Evolutionary conservation across 225 moss, liverwort and hornwort genomes (phyloP).

Genomic region (Bryum argenteum): DNA sequence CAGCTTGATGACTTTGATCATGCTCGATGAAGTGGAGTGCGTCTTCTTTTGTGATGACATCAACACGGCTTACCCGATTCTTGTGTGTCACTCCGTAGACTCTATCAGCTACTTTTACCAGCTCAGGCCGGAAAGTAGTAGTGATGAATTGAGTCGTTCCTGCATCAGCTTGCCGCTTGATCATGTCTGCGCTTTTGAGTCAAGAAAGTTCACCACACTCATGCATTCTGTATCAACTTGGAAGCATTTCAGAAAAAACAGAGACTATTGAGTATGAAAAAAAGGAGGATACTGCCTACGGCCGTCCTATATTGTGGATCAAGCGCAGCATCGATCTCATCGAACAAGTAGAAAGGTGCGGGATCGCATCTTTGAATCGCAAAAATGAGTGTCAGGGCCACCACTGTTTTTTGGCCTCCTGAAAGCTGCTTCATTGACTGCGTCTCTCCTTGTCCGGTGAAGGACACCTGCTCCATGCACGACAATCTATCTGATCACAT

Average conservation of each 20-base stretch:
- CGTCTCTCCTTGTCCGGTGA: conserved; percentile 72
- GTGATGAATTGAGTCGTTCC: conserved; percentile 71
- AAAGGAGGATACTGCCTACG: conserved; percentile 57
- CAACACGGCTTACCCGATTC: conserved; percentile 71
- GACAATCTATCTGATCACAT: neutral
- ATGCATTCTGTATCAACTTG: neutral
- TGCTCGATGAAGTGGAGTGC: conserved; percentile 73
- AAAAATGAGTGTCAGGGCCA: conserved; percentile 69
- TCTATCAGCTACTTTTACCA: conserved; percentile 74
- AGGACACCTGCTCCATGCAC: conserved; percentile 55
- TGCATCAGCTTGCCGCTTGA: conserved; percentile 78
- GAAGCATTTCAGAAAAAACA: conserved; percentile 1
- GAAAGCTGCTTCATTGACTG: conserved; percentile 80
- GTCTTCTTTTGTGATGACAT: conserved; percentile 57
- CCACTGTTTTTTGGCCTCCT: conserved; percentile 68
- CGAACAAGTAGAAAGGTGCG: conserved; percentile 74
- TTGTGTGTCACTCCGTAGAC: conserved; percentile 79
- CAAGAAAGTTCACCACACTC: conserved; percentile 10
- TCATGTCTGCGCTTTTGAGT: conserved; percentile 52
- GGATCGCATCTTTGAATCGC: conserved; percentile 76
- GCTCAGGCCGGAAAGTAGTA: conserved; percentile 64
- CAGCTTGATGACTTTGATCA: conserved; percentile 69
- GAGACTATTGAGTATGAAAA: neutral
- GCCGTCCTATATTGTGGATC: conserved; percentile 70
- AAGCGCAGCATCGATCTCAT: conserved; percentile 82